These are phyloP conservation scores for Mycena vulgaris DNA, from an alignment of 768 basidiomycete species.

Conservation along the genomic window DNA sequence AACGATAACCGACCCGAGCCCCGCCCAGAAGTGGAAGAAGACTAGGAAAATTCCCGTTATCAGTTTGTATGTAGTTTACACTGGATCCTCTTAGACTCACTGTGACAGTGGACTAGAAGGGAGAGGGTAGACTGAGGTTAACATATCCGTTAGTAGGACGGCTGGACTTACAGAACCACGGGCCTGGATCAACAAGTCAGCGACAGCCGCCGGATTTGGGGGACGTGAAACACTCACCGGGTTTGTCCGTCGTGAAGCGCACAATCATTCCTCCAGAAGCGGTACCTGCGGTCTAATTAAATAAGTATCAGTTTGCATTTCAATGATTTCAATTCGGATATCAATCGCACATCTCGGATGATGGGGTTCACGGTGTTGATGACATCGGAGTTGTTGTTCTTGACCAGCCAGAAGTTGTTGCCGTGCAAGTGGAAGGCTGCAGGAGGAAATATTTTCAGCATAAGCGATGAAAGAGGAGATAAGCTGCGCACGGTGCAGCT, in stretches of 20 bases:
- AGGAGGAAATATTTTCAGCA: not conserved
- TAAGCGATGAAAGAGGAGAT: too few species aligned
- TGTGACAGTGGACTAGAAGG: slow-evolving; percentile 45
- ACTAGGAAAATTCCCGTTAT: slow-evolving; percentile 18
- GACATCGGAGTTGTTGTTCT: slow-evolving; percentile 49
- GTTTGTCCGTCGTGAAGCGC: slow-evolving; percentile 65
- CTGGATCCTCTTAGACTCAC: not conserved
- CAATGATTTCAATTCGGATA: too few species aligned
- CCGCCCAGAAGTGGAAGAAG: slow-evolving; percentile 43
- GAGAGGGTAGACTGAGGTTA: too few species aligned
- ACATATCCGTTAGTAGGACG: not conserved
- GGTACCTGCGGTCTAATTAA: slow-evolving; percentile 16
- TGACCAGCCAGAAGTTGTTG: slow-evolving; percentile 55
- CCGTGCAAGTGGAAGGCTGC: slow-evolving; percentile 45
- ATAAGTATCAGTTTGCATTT: too few species aligned
- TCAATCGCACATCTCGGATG: slow-evolving; percentile 41
- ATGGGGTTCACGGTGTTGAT: slow-evolving; percentile 68
- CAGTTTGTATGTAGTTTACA: not conserved
- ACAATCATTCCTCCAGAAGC: slow-evolving; percentile 49
- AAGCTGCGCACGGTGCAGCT: slow-evolving; percentile 44
- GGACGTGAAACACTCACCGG: slow-evolving; percentile 24
- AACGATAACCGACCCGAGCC: slow-evolving; percentile 41
- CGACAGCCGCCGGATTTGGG: not conserved
- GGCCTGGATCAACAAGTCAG: not conserved
- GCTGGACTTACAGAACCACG: not conserved